phyloP scores from a whole-genome alignment of 2,329 filamentous ascomycete genomes.

The Fusarium nurragi region DNA sequence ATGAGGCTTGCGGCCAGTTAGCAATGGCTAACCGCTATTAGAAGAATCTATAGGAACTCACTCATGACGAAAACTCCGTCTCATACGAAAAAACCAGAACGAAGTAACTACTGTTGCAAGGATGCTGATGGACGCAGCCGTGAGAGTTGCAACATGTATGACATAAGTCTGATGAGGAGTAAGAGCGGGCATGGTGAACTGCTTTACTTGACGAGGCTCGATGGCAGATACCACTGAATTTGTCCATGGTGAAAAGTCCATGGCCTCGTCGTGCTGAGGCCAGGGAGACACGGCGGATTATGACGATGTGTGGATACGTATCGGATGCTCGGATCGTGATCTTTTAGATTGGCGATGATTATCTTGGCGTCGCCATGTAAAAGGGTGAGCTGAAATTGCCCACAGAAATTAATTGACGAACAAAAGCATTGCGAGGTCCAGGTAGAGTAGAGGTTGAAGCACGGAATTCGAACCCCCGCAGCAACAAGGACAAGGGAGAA shows the following conservation, averaged over 20 bases:
- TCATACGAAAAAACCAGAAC: slow-evolving; percentile 80
- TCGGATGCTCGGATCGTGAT: background rate
- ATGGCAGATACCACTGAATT: slow-evolving; percentile 10
- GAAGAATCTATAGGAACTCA: slow-evolving; percentile 44
- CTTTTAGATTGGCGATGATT: slow-evolving; percentile 6
- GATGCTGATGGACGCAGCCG: slow-evolving; percentile 63
- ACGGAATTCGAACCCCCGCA: background rate
- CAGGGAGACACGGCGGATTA: slow-evolving; percentile 33
- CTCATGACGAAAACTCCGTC: slow-evolving; percentile 74
- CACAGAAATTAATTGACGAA: slow-evolving; percentile 5
- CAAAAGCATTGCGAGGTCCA: slow-evolving; percentile 16
- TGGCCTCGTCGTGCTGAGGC: slow-evolving; percentile 18
- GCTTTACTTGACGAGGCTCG: slow-evolving; percentile 19
- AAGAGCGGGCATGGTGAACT: slow-evolving; percentile 32
- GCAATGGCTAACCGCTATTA: background rate
- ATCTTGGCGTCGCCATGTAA: slow-evolving; percentile 12
- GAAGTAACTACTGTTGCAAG: slow-evolving; percentile 64
- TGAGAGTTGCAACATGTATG: slow-evolving; percentile 50
- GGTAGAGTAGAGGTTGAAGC: background rate
- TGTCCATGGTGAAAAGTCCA: slow-evolving; percentile 21
- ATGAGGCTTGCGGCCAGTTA: slow-evolving; percentile 67
- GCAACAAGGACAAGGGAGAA: slow-evolving; percentile 1
- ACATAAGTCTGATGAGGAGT: slow-evolving; percentile 32
- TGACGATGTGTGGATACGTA: slow-evolving; percentile 17
- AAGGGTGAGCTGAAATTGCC: slow-evolving; percentile 6